A percentile compares a stretch with the other conserved stretches of the same genome.
These are phyloP conservation scores for Hanseniaspora thailandica DNA, from an alignment of 805 yeast genomes.

Conservation along the genomic window DNA sequence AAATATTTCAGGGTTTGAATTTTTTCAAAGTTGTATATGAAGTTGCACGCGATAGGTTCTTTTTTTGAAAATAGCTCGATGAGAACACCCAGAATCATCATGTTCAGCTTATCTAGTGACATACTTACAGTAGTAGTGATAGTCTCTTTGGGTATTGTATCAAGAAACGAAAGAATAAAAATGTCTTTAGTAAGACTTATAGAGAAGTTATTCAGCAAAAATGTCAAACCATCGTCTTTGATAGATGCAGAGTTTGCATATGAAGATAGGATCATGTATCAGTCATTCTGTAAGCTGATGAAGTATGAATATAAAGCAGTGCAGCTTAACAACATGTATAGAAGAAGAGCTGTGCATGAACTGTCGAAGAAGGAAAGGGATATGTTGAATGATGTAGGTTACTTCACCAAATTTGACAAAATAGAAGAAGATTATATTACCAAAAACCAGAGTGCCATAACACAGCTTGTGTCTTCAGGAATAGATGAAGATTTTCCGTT, in stretches of 20 bases:
- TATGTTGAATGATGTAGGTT: not conserved
- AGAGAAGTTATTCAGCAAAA: not conserved
- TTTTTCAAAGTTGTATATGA: too few relatives aligned
- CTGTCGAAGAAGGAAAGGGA: not conserved
- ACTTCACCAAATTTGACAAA: slow-evolving; percentile 2
- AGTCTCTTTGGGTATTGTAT: not conserved
- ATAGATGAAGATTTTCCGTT: not conserved
- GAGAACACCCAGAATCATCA: not conserved
- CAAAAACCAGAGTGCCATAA: not conserved
- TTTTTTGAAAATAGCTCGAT: too few relatives aligned
- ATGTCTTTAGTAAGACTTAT: not conserved
- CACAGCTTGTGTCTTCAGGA: not conserved
- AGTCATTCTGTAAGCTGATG: slow-evolving; percentile 1
- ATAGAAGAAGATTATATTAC: not conserved
- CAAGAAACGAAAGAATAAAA: slow-evolving; percentile 1
- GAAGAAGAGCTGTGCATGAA: slow-evolving; percentile 1
- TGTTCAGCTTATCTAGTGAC: not conserved
- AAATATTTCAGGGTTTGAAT: too few relatives aligned
- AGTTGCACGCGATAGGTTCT: too few relatives aligned
- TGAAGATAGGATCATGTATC: not conserved
- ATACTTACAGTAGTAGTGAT: not conserved
- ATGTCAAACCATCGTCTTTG: not conserved
- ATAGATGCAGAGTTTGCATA: not conserved
- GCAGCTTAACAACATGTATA: slow-evolving; percentile 4
- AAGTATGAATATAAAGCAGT: slow-evolving; percentile 9